These are phyloP conservation scores for Cymbopogon citratus DNA, from an alignment of 176 grass and related monocot species.

Conservation along the genomic window DNA sequence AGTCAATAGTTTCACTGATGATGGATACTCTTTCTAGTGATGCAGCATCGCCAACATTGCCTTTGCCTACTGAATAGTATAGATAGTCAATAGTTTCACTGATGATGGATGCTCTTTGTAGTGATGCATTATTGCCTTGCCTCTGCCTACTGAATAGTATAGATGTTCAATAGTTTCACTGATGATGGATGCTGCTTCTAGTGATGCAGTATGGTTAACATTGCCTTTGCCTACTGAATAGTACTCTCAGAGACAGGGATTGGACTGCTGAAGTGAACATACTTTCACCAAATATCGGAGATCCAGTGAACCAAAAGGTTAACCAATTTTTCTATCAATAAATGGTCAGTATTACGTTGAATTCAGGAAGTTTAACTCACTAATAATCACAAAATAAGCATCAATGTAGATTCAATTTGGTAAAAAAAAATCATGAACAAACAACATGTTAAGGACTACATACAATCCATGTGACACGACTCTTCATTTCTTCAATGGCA, in stretches of 20 bases:
- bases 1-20: background rate
- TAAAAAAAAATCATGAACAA: background rate
- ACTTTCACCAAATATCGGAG: background rate
- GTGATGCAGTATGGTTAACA: background rate
- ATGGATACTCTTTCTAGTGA: constrained; percentile 3
- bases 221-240: constrained; percentile 3
- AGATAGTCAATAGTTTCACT: no score
- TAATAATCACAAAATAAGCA: constrained; percentile 6
- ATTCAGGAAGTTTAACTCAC: background rate
- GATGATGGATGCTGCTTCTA: background rate
- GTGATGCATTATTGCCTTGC: background rate
- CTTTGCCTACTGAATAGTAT: no score
- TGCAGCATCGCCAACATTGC: background rate
- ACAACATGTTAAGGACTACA: constrained; percentile 25
- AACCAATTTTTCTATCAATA: background rate
- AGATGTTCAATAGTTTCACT: background rate
- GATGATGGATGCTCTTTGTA: constrained; percentile 1
- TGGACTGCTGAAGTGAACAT: background rate
- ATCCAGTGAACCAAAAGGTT: background rate
- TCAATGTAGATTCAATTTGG: background rate
- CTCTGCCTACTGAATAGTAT: constrained; percentile 4
- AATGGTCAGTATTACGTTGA: background rate
- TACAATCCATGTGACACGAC: constrained; percentile 83
- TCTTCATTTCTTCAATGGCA: constrained; percentile 70
- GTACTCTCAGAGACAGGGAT: background rate